These are phyloP conservation scores for Termitomyces eurrhizus DNA, from an alignment of 768 basidiomycete genomes.

Conservation along the genomic window DNA sequence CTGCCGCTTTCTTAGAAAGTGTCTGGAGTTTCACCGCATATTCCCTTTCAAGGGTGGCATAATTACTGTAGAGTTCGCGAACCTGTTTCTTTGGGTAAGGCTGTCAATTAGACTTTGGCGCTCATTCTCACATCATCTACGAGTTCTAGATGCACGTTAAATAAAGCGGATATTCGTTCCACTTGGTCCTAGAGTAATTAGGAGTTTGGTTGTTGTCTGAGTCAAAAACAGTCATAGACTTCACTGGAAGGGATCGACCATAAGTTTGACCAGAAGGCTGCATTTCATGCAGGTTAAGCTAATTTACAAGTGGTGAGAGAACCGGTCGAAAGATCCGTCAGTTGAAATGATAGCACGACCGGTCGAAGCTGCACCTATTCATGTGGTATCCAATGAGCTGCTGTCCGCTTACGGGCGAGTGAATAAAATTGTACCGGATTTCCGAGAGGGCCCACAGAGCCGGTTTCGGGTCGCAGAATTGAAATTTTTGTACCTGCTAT, in stretches of 20 bases:
- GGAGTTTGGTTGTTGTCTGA: conserved; percentile 6
- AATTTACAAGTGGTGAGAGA: not conserved
- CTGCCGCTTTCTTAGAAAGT: conserved; percentile 61
- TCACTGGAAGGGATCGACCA: conserved; percentile 55
- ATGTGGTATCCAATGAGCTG: not conserved
- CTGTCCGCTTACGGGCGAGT: not conserved
- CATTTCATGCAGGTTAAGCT: not conserved
- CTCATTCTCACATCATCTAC: conserved; percentile 53
- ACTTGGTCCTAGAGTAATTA: conserved; percentile 61
- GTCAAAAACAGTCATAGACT: conserved; percentile 3
- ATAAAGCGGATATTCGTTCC: conserved; percentile 51
- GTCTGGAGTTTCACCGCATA: conserved; percentile 70
- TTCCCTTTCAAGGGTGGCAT: conserved; percentile 69
- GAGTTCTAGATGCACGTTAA: conserved; percentile 63
- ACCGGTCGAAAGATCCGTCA: not conserved
- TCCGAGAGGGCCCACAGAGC: too few relatives aligned
- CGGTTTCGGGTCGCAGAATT: too few relatives aligned
- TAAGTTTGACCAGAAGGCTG: conserved; percentile 32
- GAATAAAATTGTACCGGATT: too few relatives aligned
- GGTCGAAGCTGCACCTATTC: not conserved
- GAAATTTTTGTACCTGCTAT: too few relatives aligned
- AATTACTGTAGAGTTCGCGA: conserved; percentile 67
- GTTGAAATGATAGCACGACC: not conserved
- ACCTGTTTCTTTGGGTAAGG: conserved; percentile 40
- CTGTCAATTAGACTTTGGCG: not conserved